Conservation (phyloP, 176 grass and related monocot genomes). For the Juncus inflexus region DNA sequence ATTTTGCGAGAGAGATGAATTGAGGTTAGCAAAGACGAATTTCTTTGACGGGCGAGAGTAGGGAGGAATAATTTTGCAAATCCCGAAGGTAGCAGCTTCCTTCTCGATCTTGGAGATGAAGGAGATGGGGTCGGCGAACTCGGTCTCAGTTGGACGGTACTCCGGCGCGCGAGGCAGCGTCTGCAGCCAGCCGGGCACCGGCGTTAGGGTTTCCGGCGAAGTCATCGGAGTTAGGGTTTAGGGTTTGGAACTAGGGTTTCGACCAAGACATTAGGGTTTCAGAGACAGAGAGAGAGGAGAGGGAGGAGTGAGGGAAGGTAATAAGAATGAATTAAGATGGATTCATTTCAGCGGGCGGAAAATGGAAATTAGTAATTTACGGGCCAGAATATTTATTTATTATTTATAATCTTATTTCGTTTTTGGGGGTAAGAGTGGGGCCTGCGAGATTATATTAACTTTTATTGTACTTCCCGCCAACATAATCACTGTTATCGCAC, state of each 20-base stretch:
- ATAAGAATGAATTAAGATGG: background rate
- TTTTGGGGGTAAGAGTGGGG: too few relatives aligned
- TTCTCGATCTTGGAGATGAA: slow-evolving; percentile 90
- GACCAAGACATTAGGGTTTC: background rate
- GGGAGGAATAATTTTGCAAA: slow-evolving; percentile 97
- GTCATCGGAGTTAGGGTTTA: slow-evolving; percentile 33
- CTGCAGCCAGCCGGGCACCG: background rate
- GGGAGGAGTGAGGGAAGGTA: background rate
- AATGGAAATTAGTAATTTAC: background rate
- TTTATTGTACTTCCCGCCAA: too few relatives aligned
- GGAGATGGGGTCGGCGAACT: slow-evolving; percentile 96
- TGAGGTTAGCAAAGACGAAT: slow-evolving; percentile 74
- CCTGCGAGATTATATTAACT: too few relatives aligned
- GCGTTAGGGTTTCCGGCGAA: slow-evolving; percentile 40
- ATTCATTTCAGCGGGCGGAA: slow-evolving; percentile 11
- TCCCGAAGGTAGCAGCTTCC: slow-evolving; percentile 76
- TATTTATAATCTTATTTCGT: too few relatives aligned
- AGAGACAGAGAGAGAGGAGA: background rate
- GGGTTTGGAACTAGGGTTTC: slow-evolving; percentile 14
- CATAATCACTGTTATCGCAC: too few relatives aligned
- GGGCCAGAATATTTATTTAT: too few relatives aligned
- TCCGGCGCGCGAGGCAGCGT: slow-evolving; percentile 76
- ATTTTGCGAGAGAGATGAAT: slow-evolving; percentile 53
- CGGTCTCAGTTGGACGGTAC: slow-evolving; percentile 95
- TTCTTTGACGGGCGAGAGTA: slow-evolving; percentile 65